phyloP scores from a whole-genome alignment of 176 grass and related monocot genomes.

The Lolium perenne region DNA sequence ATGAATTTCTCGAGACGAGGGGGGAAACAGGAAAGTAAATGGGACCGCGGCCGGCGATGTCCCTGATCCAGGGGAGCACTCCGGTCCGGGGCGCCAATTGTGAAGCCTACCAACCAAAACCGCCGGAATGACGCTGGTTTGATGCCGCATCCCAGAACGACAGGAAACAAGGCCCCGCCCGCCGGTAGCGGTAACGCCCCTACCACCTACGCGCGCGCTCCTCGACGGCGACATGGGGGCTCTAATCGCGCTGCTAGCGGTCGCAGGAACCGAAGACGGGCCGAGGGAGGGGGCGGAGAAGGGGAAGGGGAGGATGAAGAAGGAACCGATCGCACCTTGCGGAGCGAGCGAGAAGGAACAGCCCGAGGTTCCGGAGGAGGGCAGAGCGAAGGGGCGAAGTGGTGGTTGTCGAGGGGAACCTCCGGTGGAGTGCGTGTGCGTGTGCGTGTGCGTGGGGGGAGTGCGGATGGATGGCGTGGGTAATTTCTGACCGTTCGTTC shows the following conservation, averaged over 20 bases:
- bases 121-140: neutral
- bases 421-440: neutral
- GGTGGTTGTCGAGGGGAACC: conserved; percentile 1
- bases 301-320: neutral
- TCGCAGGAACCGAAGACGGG: neutral
- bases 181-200: neutral
- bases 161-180: neutral
- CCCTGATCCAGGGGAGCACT: too few relatives aligned
- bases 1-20: neutral
- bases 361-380: too few relatives aligned
- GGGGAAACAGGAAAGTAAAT: too few relatives aligned
- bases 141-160: neutral
- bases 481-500: neutral
- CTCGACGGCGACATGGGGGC: neutral
- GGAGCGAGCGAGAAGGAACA: too few relatives aligned
- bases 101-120: neutral
- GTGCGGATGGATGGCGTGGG: neutral
- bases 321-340: conserved; percentile 15
- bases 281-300: neutral
- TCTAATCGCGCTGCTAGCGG: neutral
- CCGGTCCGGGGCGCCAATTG: too few relatives aligned
- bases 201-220: neutral
- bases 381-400: conserved; percentile 5
- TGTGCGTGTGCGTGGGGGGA: neutral
- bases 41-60: too few relatives aligned